Evolutionary conservation across 2,329 filamentous ascomycete species (phyloP), one percentile per base, ranked within the genome.

Genomic region (Trichoderma sp.): DNA sequence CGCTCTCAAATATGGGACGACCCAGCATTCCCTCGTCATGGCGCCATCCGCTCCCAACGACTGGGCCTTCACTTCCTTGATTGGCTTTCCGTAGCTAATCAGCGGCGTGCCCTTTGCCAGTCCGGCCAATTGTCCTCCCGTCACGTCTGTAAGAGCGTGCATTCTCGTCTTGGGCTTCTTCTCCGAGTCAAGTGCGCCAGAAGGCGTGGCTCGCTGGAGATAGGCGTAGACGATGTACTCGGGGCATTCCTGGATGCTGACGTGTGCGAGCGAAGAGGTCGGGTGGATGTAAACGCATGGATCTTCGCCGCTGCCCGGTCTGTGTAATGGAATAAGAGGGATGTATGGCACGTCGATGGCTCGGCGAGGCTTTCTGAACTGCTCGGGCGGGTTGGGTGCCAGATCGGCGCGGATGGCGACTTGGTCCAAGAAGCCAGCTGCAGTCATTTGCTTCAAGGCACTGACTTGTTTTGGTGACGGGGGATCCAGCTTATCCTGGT

Each of bases 261-360:
- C 77, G 78, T 91, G 85, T 49, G 95, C 88, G 10, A 99, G 86
- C 3, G 93, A 85, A 1, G 94, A 97, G 0, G 91, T 88, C 0
- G 96, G 94, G 77, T 98, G 96, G 55, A 98, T 87, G 77, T 92
- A 98, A 2, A 97, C 93, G 37, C 90, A 89, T 67, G 86, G 85
- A 65, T 92, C 89, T 60, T 84, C 79, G 69, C 76, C 76, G n/a
- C 76, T 74, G 24, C 76, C 75, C 14, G 77, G 75, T 1, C 79
- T 77, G 24, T 87, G 77, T 70, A 93, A 83, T 0, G 93, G 90
- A 73, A 94, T 88, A 5, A 99, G 88, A 0, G 96, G 94, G 7
- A 97, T 79, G 77, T 98, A 99, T 0, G 95, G 92, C 3, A 98
- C 92, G 73, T 98, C 94, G 72, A 96, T 96, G 1, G 94, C 92